Evolutionary conservation across 2,329 filamentous ascomycete species (phyloP).

Genomic region (Xylaria sp.): DNA sequence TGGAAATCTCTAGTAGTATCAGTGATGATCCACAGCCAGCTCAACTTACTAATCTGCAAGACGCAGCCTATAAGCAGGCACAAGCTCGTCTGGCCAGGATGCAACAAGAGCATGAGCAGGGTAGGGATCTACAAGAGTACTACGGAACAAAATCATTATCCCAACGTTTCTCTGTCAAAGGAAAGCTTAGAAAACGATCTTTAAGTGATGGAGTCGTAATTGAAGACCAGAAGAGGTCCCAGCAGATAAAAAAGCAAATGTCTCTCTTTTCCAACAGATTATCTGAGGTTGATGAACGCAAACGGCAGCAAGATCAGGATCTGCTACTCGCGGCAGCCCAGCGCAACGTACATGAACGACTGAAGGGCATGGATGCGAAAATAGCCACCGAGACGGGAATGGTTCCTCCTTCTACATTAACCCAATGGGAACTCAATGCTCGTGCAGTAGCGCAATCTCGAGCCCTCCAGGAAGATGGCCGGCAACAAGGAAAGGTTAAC

Average conservation of each 20-base stretch:
- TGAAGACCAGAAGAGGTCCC: constrained; percentile 71
- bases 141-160: constrained; percentile 61
- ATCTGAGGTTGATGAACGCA: constrained; percentile 72
- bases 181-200: constrained; percentile 65
- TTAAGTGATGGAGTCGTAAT: constrained; percentile 69
- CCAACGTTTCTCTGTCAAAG: constrained; percentile 56
- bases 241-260: constrained; percentile 79
- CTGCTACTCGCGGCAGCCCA: constrained; percentile 78
- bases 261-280: constrained; percentile 73
- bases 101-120: constrained; percentile 69
- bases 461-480: constrained; percentile 63
- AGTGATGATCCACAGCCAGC: constrained; percentile 55
- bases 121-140: constrained; percentile 73
- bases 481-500: constrained; percentile 62
- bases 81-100: constrained; percentile 83
- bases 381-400: constrained; percentile 79
- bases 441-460: constrained; percentile 70
- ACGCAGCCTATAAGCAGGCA: constrained; percentile 84
- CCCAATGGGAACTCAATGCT: constrained; percentile 81
- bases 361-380: constrained; percentile 82
- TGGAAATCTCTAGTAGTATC: constrained; percentile 41
- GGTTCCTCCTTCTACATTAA: constrained; percentile 69
- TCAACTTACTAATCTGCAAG: constrained; percentile 72
- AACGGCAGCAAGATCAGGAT: constrained; percentile 76
- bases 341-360: constrained; percentile 79